Base-by-base conservation (phyloP, 768 basidiomycete genomes). In the Suillus lakei region DNA sequence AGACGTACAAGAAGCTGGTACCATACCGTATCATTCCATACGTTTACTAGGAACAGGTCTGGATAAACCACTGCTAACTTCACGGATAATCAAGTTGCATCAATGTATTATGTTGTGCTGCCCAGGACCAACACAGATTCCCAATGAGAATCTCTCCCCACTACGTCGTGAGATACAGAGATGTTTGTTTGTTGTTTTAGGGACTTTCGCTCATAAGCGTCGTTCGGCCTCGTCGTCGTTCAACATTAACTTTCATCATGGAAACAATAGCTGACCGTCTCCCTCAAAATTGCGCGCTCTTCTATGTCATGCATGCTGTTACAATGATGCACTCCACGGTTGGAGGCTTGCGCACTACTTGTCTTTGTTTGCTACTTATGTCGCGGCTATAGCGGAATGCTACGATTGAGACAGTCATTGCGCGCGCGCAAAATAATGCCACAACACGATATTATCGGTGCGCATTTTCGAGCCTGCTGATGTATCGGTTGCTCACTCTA, bases 1-100 rank as follows among this genome's bases (percentile, higher is more conserved):
- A 88, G 63, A 90, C 84, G 78, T 99, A 99, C 82, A 93, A 88
- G 81, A 84, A 89, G 72, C 79, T 93, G 32, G 96, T 98, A 32
- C 91, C 90, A 2, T 97, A 84, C 69, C 86, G 90, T 66, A 96
- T 97, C 68, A 83, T 97, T 68, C 95, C 94, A 51, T 93, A 92
- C 73, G 77, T 94, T 32, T 94, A 93, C 75, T 94, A 72, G 62
- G 64, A 48, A 60, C 50, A 26, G 30, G n/a, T 55, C 39, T 56
- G 15, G 6, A 58, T 39, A 21, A 38, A 56, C 23, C n/a, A 13
- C n/a, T 56, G 23, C 38, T 38, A 26, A 58, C 4, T 34, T 3
- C 3, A 6, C 1, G 16, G 26, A 39, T 2, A 5, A 26, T 53
- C 23, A 39, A 9, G 38, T 26, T 36, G 34, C 10, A 21, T 54